phyloP scores from a whole-genome alignment of 352 stramenopile genomes.

The Globisporangium acanthophoron region DNA sequence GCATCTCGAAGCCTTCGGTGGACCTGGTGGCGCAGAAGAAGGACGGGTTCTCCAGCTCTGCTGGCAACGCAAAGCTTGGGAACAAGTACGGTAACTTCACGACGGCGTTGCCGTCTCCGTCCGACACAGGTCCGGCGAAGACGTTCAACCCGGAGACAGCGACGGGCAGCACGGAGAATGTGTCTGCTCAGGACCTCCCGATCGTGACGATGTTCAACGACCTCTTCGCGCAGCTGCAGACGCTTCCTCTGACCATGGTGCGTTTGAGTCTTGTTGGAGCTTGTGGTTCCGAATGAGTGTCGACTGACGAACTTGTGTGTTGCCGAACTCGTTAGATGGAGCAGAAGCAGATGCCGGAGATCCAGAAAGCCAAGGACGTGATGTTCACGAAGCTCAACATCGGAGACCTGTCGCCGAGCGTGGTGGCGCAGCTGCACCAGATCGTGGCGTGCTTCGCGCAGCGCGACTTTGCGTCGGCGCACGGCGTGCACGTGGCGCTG shows the following conservation, averaged over 20 bases:
- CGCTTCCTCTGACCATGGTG: slow-evolving; percentile 80
- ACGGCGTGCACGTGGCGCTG: slow-evolving; percentile 86
- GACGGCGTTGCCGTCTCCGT: slow-evolving; percentile 54
- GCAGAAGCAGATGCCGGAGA: slow-evolving; percentile 83
- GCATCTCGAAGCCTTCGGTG: slow-evolving; percentile 75
- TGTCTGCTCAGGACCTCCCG: slow-evolving; percentile 62
- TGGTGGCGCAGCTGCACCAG: slow-evolving; percentile 72
- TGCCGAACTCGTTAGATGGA: slow-evolving; percentile 52
- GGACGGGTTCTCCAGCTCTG: slow-evolving; percentile 80
- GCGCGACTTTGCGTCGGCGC: slow-evolving; percentile 70
- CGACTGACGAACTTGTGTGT: slow-evolving; percentile 6
- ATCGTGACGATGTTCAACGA: slow-evolving; percentile 84
- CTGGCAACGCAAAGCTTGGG: slow-evolving; percentile 83
- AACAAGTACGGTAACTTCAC: slow-evolving; percentile 83
- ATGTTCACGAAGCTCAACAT: slow-evolving; percentile 88
- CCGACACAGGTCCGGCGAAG: slow-evolving; percentile 20
- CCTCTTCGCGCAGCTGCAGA: slow-evolving; percentile 63
- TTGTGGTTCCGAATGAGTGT: neutral
- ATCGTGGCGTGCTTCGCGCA: slow-evolving; percentile 76
- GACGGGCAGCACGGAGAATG: slow-evolving; percentile 66
- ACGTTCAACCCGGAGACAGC: slow-evolving; percentile 43
- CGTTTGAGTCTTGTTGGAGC: slow-evolving; percentile 9
- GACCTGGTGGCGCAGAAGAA: slow-evolving; percentile 80
- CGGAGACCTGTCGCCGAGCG: slow-evolving; percentile 56
- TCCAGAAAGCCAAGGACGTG: slow-evolving; percentile 81